Percentiles rank a stretch among this genome's conserved stretches.
phyloP scores from a whole-genome alignment of 306 rosid species.

The Lithocarpus polystachyus region DNA sequence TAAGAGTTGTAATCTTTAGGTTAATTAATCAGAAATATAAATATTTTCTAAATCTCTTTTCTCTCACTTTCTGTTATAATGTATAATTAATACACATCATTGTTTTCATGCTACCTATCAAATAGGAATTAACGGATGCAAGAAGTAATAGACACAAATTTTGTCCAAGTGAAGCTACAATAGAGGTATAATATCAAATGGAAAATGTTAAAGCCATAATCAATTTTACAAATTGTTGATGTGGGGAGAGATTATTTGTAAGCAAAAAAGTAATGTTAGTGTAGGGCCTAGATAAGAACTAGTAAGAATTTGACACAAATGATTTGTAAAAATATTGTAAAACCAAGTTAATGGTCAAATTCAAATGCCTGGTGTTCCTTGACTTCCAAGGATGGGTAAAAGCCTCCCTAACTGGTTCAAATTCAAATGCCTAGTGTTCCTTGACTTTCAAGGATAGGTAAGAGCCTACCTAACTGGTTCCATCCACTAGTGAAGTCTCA shows the following conservation, averaged over 20 bases:
- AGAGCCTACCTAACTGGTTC: not conserved
- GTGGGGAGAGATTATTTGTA: too few species aligned
- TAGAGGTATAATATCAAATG: not conserved
- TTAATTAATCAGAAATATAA: too few species aligned
- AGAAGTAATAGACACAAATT: too few species aligned
- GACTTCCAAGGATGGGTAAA: not conserved
- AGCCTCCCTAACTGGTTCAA: not conserved
- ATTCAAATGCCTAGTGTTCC: not conserved
- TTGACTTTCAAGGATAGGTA: not conserved
- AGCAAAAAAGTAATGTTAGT: too few species aligned
- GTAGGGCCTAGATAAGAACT: too few species aligned
- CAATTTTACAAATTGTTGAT: too few species aligned
- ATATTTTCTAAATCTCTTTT: too few species aligned
- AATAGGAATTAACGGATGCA: not conserved
- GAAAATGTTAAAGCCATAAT: not conserved
- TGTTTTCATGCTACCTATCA: not conserved
- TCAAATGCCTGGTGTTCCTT: not conserved
- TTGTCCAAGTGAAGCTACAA: not conserved
- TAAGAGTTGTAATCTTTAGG: too few species aligned
- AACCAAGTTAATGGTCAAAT: not conserved
- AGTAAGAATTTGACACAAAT: not conserved
- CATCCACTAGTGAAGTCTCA: not conserved
- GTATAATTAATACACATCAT: not conserved
- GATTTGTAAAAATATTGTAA: too few species aligned
- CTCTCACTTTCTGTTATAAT: too few species aligned